Base-by-base conservation (phyloP, 352 stramenopile species). In the Peronospora belbahrii region DNA sequence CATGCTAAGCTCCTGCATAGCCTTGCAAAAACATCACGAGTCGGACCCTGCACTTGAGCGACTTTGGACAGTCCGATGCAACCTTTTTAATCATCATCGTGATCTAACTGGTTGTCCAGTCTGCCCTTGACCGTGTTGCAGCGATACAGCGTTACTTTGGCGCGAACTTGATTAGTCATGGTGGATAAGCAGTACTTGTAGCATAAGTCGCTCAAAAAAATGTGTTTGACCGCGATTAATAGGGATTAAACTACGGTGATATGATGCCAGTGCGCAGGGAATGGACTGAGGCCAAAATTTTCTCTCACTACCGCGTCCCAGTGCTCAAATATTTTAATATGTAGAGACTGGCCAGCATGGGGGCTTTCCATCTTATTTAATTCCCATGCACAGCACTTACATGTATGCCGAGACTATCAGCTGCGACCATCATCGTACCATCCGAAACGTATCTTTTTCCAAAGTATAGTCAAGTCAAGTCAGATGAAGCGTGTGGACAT, bases 361-460 rank as follows among this genome's bases (percentile, higher is more conserved):
- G 20, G 35, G 44, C 50, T 61, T 65, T 60, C 50, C 44, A 44
- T 25, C 42, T 24, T 39, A 42, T 52, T 56, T 57, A 59, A 51
- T 48, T 55, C 50, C 40, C 39, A 35, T 33, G 6, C 13, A 19
- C 42, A 32, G 18, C 0, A n/a, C n/a, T n/a, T n/a, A n/a, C n/a
- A n/a, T n/a, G n/a, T n/a, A n/a, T 48, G 22, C 6, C 19, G 27
- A 14, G 43, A 46, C 35, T 23, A 44, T 43, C 44, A 55, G 24
- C 44, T 43, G 35, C 22, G 32, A 57, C 41, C 43, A 52, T 46
- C 39, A 54, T 39, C 42, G 39, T n/a, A 37, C 39, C 32, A 20
- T 55, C 45, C 45, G 48, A 60, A 60, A 50, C 45, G 52, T 60
- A 65, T 65, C 50, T 60, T 64, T 65, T 33, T 17, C n/a, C 13